Base-by-base conservation (phyloP, 805 yeast genomes). In the Myxozyma vanderwaltii region DNA sequence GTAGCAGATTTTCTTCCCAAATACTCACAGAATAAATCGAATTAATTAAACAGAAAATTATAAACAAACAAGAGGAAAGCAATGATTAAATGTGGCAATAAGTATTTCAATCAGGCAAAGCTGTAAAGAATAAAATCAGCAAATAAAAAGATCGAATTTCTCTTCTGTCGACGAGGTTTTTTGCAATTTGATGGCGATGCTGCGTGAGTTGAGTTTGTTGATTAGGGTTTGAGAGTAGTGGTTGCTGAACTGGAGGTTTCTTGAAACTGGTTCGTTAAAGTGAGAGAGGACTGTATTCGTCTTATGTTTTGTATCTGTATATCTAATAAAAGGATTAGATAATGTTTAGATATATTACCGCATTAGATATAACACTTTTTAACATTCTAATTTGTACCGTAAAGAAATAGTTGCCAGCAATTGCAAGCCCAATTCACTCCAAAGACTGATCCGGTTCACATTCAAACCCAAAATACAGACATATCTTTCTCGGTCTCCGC, bases 151-250 rank as follows among this genome's bases (percentile, higher is more conserved):
- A 36, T 4, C n/a, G n/a, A n/a, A n/a, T n/a, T n/a, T n/a, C n/a
- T n/a, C n/a, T 13, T 21, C 2, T 21, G 17, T 10, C 43, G 52
- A 35, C 52, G 38, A 48, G 52, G 52, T 48, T 48, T 48, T 48
- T 36, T 41, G 10, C 27, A 15, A 15, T 39, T 15, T 38, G 54
- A 40, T 27, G 54, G 47, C 54, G 54, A 36, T 38, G 45, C 19
- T 17, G 21, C 21, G 17, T 35, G 40, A 1, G 27, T n/a, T n/a
- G n/a, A n/a, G n/a, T n/a, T 26, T 17, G 53, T 27, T 19, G 47
- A 17, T 40, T 50, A 40, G 47, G 47, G 47, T 40, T 39, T 15
- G 29, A 4, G 27, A 24, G n/a, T n/a, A n/a, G n/a, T n/a, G 27
- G 27, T 4, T 21, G 23, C 46, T 21, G 29, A 21, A 21, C 46